Conservation (phyloP, 2,329 filamentous ascomycete species). For the Furcasterigmium sp. region DNA sequence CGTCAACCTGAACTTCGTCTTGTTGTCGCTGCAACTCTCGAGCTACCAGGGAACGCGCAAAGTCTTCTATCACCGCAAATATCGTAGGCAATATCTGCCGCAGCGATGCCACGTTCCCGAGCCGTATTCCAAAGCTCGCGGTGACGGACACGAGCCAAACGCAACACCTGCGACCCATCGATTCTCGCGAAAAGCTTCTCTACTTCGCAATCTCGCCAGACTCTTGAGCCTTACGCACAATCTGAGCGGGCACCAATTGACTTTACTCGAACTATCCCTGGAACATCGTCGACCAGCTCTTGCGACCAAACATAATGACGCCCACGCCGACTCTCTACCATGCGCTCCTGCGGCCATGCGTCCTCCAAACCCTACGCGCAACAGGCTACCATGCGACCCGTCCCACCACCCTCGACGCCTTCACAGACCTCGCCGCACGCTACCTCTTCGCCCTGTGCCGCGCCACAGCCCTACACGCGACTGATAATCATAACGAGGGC, state of each 20-base stretch:
- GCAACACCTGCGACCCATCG: too few species aligned
- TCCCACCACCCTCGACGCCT: conserved; percentile 75
- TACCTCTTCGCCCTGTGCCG: conserved; percentile 74
- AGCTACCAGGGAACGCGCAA: too few species aligned
- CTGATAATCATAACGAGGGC: conserved; percentile 60
- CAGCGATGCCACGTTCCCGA: conserved; percentile 8
- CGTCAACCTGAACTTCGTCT: too few species aligned
- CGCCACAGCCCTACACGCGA: conserved; percentile 65
- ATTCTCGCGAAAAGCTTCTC: too few species aligned
- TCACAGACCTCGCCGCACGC: conserved; percentile 81
- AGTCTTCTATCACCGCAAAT: too few species aligned
- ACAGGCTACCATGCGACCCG: conserved; percentile 83
- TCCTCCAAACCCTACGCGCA: conserved; percentile 87
- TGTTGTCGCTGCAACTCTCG: too few species aligned
- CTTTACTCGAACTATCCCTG: too few species aligned
- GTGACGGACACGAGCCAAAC: conserved; percentile 7
- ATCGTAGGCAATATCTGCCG: too few species aligned
- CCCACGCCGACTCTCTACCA: conserved; percentile 50
- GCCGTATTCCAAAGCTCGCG: conserved; percentile 5
- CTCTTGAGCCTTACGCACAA: too few species aligned
- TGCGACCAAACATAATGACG: conserved; percentile 39
- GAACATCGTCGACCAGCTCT: too few species aligned
- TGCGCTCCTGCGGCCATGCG: conserved; percentile 76
- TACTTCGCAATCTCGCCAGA: too few species aligned
- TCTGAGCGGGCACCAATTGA: too few species aligned